These are phyloP conservation scores for Tetracladium setigerum DNA, from an alignment of 495 filamentous ascomycete species.

Conservation along the genomic window DNA sequence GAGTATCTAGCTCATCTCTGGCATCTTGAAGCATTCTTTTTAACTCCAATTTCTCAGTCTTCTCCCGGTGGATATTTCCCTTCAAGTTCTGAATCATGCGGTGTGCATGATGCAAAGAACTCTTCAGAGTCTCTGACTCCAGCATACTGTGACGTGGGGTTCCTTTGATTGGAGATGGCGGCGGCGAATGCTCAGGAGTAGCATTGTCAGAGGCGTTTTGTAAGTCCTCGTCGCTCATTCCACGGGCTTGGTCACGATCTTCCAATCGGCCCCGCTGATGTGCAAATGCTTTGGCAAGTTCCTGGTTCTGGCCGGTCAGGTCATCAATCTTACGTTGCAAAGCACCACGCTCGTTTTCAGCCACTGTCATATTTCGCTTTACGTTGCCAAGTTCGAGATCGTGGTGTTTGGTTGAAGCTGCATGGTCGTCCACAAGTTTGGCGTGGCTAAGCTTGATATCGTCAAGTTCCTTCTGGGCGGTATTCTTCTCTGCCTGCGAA, in stretches of 20 bases:
- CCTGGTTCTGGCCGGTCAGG: constrained; percentile 76
- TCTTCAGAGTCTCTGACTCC: constrained; percentile 90
- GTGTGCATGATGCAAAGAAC: constrained; percentile 88
- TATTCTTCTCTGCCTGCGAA: constrained; percentile 65
- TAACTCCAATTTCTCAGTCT: constrained; percentile 93
- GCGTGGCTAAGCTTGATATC: constrained; percentile 72
- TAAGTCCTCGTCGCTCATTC: constrained; percentile 53
- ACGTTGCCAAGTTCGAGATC: constrained; percentile 79
- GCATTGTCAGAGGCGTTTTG: constrained; percentile 57
- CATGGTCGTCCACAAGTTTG: constrained; percentile 75
- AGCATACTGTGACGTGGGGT: constrained; percentile 84
- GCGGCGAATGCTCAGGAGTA: constrained; percentile 86
- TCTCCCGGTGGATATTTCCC: constrained; percentile 90
- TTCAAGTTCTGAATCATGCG: constrained; percentile 93
- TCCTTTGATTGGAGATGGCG: constrained; percentile 81
- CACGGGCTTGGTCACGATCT: constrained; percentile 51
- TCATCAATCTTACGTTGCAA: constrained; percentile 82
- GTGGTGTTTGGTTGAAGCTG: constrained; percentile 65
- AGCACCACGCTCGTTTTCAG: constrained; percentile 63
- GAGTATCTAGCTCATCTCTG: constrained; percentile 81
- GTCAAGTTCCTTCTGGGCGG: constrained; percentile 75
- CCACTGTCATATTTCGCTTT: constrained; percentile 63
- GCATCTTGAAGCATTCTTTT: constrained; percentile 94
- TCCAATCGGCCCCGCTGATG: constrained; percentile 62
- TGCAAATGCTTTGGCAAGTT: constrained; percentile 71